Evolutionary conservation across 78 protist genomes (phyloP).

Genomic region (Dictyostelium purpureum): DNA sequence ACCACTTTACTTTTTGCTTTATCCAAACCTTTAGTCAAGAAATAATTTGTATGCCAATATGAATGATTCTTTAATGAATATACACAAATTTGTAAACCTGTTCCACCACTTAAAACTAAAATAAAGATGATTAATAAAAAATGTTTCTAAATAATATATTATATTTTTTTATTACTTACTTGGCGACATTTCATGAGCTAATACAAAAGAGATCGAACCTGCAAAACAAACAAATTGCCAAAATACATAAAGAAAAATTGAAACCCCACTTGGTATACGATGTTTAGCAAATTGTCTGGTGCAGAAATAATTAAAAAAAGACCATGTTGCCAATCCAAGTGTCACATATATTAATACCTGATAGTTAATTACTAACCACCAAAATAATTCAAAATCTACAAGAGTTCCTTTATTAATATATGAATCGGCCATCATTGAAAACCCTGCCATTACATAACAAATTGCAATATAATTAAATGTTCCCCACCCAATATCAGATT

Average conservation of each 20-base stretch:
- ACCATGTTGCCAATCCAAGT: not conserved
- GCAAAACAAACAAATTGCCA: constrained; percentile 44
- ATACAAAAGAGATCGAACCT: not conserved
- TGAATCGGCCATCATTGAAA: constrained; percentile 67
- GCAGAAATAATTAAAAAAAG: constrained; percentile 26
- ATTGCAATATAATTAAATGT: constrained; percentile 71
- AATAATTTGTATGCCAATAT: constrained; percentile 69
- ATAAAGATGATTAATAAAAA: not conserved
- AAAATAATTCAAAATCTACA: constrained; percentile 29
- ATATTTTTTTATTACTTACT: constrained; percentile 29
- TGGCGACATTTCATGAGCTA: constrained; percentile 54
- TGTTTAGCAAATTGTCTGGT: constrained; percentile 14
- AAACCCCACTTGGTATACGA: not conserved
- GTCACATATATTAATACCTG: not conserved
- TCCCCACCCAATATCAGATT: constrained; percentile 59
- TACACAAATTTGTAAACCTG: constrained; percentile 68
- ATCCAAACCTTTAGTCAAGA: constrained; percentile 9
- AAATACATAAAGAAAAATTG: constrained; percentile 20
- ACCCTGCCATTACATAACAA: constrained; percentile 65
- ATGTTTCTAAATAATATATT: not conserved
- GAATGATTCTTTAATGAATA: constrained; percentile 66
- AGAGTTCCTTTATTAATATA: not conserved
- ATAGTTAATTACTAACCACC: constrained; percentile 5
- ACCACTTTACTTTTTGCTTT: constrained; percentile 29
- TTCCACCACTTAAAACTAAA: constrained; percentile 63